These are phyloP conservation scores for Quercus robur DNA, from an alignment of 306 rosid species.

Conservation along the genomic window DNA sequence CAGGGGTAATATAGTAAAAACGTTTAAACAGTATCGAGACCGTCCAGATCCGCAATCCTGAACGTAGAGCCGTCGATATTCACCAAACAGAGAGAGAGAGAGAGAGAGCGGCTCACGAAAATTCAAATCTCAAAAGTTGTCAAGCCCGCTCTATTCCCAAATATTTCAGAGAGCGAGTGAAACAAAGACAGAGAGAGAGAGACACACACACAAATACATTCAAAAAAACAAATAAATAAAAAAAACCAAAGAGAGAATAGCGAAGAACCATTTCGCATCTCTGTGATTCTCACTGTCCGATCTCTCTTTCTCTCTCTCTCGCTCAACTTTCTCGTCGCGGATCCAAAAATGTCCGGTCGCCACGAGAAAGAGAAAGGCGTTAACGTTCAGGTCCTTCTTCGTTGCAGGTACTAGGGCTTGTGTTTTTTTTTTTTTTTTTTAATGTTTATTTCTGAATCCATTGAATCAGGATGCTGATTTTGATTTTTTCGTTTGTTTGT, in stretches of 20 bases:
- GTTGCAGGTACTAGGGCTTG: slow-evolving; percentile 66
- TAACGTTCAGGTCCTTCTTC: slow-evolving; percentile 92
- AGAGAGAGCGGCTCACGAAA: slow-evolving; percentile 47
- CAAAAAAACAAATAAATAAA: background rate
- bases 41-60: slow-evolving; percentile 30
- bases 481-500: background rate
- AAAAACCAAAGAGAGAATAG: background rate
- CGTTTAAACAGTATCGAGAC: background rate
- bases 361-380: slow-evolving; percentile 94
- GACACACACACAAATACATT: background rate
- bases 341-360: slow-evolving; percentile 64
- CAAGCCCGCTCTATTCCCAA: slow-evolving; percentile 41
- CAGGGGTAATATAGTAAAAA: background rate
- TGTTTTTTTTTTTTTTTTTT: background rate
- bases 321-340: background rate
- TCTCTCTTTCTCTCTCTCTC: slow-evolving; percentile 27
- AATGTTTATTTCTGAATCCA: background rate
- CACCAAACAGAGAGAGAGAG: slow-evolving; percentile 36
- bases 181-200: slow-evolving; percentile 1
- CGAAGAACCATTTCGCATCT: slow-evolving; percentile 10
- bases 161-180: slow-evolving; percentile 5
- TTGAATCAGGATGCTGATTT: background rate
- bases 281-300: slow-evolving; percentile 24
- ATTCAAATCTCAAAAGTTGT: slow-evolving; percentile 52
- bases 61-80: slow-evolving; percentile 35